These are phyloP conservation scores for Lathyrus aphaca DNA, from an alignment of 306 rosid species.

Conservation along the genomic window DNA sequence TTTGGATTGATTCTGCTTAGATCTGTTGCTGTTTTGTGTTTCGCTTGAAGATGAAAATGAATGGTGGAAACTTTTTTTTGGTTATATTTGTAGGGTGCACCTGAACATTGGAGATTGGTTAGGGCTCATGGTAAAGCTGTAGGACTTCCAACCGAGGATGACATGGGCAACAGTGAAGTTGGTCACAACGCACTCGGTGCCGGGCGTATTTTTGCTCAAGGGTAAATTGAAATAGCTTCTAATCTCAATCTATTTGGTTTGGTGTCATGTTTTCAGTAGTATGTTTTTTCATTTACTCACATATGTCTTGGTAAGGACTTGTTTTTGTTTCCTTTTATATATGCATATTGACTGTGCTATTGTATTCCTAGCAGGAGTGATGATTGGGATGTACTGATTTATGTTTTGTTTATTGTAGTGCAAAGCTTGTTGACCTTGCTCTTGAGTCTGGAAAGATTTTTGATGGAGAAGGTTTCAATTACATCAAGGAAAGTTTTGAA, in stretches of 20 bases:
- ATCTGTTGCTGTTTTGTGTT: slow-evolving; percentile 14
- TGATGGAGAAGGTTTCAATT: slow-evolving; percentile 83
- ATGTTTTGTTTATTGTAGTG: slow-evolving; percentile 47
- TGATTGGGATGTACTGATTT: slow-evolving; percentile 33
- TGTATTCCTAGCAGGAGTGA: slow-evolving; percentile 16
- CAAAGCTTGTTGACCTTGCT: slow-evolving; percentile 93
- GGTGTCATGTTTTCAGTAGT: background rate
- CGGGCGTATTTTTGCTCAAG: slow-evolving; percentile 94
- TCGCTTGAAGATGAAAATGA: background rate
- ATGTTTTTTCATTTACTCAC: background rate
- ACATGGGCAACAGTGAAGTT: slow-evolving; percentile 99
- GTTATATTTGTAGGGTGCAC: slow-evolving; percentile 62
- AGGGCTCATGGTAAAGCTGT: slow-evolving; percentile 94
- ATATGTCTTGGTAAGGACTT: background rate
- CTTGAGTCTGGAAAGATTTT: slow-evolving; percentile 86
- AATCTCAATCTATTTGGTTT: slow-evolving; percentile 17
- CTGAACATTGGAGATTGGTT: slow-evolving; percentile 87
- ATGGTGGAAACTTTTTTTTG: slow-evolving; percentile 3
- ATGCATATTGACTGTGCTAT: slow-evolving; percentile 1
- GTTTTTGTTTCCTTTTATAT: slow-evolving; percentile 11
- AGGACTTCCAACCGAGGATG: slow-evolving; percentile 96
- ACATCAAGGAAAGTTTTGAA: slow-evolving; percentile 67
- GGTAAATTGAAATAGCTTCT: slow-evolving; percentile 52
- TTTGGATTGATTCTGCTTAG: background rate
- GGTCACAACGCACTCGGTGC: slow-evolving; percentile 99